Evolutionary conservation across 768 basidiomycete genomes (phyloP), one percentile per base, ranked within the genome.

Genomic region (Kwoniella heveanensis): DNA sequence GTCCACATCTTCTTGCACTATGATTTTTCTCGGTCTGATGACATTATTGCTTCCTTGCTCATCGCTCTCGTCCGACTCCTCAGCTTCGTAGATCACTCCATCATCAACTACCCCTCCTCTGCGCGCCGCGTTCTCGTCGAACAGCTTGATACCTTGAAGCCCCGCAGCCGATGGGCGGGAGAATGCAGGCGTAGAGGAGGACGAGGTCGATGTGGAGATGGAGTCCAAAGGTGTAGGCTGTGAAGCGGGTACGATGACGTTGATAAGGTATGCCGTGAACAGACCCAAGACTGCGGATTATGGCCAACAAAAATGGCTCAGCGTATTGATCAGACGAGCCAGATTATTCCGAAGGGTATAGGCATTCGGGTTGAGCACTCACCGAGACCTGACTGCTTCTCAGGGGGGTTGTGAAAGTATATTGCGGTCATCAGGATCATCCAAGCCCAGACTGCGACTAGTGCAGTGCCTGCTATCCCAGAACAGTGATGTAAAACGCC

Each of bases 351-450:
- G n/a, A n/a, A n/a, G n/a, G n/a, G n/a, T n/a, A 44, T 17, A 3
- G 54, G 22, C 32, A 36, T 36, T 13, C 32, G 32, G 13, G 13
- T 36, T 36, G 32, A 39, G 57, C 9, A 62, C 90, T 76, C 74
- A 94, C 92, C 44, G 63, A 88, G 89, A 13, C 95, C 95, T 1
- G 88, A 87, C 32, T 91, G 64, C 81, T 98, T 97, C 82, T 97
- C 95, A 13, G 84, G 80, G 0, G 91, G 91, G 2, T 88, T 84
- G 76, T 98, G 95, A 83, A 95, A 98, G 79, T 92, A 97, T 8
- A 95, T 81, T 56, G 88, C 87, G 22, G 95, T 97, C 49, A 90
- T 90, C 62, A 85, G 85, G 9, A 84, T 80, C 68, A 91, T 91
- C 76, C 90, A 85, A 53, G 90, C 67, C 88, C 90, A 92, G 3